phyloP scores from a whole-genome alignment of 306 rosid species.

The Cicer arietinum region DNA sequence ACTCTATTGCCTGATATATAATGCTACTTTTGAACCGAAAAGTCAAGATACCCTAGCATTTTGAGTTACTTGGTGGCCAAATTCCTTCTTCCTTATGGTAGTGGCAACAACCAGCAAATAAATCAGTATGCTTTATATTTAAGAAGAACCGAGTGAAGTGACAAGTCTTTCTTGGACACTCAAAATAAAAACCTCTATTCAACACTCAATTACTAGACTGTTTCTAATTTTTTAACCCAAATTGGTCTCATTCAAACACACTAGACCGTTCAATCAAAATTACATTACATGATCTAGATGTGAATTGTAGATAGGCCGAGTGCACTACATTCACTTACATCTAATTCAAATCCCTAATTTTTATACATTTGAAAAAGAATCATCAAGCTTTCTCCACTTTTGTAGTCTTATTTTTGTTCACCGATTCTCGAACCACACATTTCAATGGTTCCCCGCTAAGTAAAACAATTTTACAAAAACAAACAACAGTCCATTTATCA shows the following conservation, averaged over 20 bases:
- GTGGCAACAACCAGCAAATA: conserved; percentile 7
- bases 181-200: not conserved
- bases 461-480: not conserved
- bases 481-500: not conserved
- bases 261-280: too few species aligned
- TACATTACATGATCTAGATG: too few species aligned
- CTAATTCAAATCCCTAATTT: too few species aligned
- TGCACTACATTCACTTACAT: too few species aligned
- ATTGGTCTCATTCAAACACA: too few species aligned
- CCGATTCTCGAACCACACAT: conserved; percentile 7
- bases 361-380: not conserved
- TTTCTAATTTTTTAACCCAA: not conserved
- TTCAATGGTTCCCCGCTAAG: not conserved
- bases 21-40: conserved; percentile 27
- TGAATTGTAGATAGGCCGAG: too few species aligned
- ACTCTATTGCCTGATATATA: conserved; percentile 28
- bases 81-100: conserved; percentile 9
- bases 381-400: not conserved
- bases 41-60: not conserved
- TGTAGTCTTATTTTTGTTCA: conserved; percentile 22
- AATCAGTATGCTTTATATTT: not conserved
- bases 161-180: not conserved
- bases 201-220: not conserved
- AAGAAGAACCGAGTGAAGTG: not conserved
- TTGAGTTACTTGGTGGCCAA: not conserved